These are phyloP conservation scores for Sclerotinia spermophila DNA, from an alignment of 2,329 filamentous ascomycete genomes.

Conservation along the genomic window DNA sequence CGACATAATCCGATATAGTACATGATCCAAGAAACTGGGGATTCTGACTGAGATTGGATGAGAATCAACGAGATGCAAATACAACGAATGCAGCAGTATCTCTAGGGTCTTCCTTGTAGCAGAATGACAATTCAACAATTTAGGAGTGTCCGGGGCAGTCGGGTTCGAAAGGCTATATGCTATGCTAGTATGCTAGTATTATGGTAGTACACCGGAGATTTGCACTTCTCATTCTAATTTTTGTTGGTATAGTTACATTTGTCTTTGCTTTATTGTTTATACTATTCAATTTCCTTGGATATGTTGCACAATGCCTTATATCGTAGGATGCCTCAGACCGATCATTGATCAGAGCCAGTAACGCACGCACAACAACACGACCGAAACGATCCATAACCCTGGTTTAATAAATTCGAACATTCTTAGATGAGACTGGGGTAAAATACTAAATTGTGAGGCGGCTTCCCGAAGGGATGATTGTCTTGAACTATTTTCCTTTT, in stretches of 20 bases:
- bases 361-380: conserved; percentile 5
- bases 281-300: not conserved
- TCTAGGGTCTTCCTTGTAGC: not conserved
- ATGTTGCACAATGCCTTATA: conserved; percentile 1
- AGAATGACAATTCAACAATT: conserved; percentile 5
- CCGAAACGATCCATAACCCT: conserved; percentile 8
- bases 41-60: conserved; percentile 1
- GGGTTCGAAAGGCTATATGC: conserved; percentile 3
- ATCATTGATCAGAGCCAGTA: conserved; percentile 11
- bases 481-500: conserved; percentile 22
- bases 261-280: conserved; percentile 5
- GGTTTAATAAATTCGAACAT: conserved; percentile 19
- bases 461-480: conserved; percentile 30
- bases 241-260: not conserved
- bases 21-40: conserved; percentile 8
- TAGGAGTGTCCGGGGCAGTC: conserved; percentile 16
- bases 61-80: conserved; percentile 2
- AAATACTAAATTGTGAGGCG: conserved; percentile 16
- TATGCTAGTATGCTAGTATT: not conserved
- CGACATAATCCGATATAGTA: conserved; percentile 8
- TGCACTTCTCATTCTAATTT: not conserved
- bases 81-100: conserved; percentile 11
- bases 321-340: conserved; percentile 1
- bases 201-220: conserved; percentile 5
- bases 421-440: conserved; percentile 23